A percentile compares a stretch with the other conserved stretches of the same genome.
Conservation (phyloP, 331 rosid species). For the Ulmus americana region DNA sequence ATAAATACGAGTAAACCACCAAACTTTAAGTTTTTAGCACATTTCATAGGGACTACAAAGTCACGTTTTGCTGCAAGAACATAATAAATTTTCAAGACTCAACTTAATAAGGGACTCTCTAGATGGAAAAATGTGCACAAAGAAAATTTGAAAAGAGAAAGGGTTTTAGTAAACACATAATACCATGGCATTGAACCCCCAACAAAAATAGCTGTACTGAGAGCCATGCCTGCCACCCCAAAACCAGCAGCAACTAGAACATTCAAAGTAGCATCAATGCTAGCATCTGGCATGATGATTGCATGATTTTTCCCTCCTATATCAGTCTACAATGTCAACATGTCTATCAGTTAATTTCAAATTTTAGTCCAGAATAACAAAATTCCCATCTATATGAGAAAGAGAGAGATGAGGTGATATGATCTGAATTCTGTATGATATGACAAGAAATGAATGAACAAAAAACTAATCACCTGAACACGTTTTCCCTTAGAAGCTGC, state of each 20-base stretch:
- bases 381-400: background rate
- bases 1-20: conserved; percentile 14
- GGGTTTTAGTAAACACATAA: conserved; percentile 5
- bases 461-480: conserved; percentile 44
- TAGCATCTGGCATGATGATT: conserved; percentile 61
- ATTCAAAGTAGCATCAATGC: conserved; percentile 46
- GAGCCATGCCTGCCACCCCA: conserved; percentile 54
- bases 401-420: conserved; percentile 3
- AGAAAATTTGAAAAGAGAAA: background rate
- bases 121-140: background rate
- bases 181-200: conserved; percentile 53
- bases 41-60: background rate
- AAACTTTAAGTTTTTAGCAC: background rate
- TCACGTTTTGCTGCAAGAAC: background rate
- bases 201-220: conserved; percentile 45
- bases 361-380: conserved; percentile 10
- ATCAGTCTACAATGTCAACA: conserved; percentile 39
- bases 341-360: conserved; percentile 18
- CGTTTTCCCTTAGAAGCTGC: conserved; percentile 56
- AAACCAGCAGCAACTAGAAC: conserved; percentile 49
- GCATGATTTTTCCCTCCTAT: conserved; percentile 49
- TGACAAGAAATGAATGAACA: background rate
- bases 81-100: background rate
- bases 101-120: background rate
- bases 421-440: background rate